These are phyloP conservation scores for Sarcomyxa edulis DNA, from an alignment of 768 basidiomycete genomes.

Conservation along the genomic window DNA sequence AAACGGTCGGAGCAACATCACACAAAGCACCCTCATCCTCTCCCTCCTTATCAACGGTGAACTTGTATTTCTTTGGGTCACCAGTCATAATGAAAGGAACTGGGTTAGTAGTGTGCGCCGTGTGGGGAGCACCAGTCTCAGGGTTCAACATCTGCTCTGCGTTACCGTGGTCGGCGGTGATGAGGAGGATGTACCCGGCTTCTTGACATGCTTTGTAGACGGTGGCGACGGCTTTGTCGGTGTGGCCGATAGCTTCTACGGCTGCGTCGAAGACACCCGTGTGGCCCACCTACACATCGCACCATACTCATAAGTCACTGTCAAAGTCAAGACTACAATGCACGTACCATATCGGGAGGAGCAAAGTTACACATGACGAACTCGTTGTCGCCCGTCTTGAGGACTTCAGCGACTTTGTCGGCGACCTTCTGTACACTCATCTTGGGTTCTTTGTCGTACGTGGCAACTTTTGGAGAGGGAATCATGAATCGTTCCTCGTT, in stretches of 20 bases:
- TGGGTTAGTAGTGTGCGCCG: slow-evolving; percentile 85
- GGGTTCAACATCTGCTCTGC: slow-evolving; percentile 91
- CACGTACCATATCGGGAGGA: slow-evolving; percentile 86
- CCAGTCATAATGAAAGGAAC: slow-evolving; percentile 90
- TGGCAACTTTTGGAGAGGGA: slow-evolving; percentile 89
- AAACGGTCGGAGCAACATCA: slow-evolving; percentile 87
- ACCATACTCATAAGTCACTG: neutral
- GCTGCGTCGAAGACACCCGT: slow-evolving; percentile 91
- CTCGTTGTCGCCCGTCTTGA: slow-evolving; percentile 64
- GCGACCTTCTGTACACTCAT: slow-evolving; percentile 90
- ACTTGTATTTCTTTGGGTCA: slow-evolving; percentile 47
- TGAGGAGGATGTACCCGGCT: slow-evolving; percentile 79
- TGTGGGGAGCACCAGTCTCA: slow-evolving; percentile 82
- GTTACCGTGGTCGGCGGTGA: slow-evolving; percentile 95
- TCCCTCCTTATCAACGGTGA: slow-evolving; percentile 43
- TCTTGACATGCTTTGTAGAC: slow-evolving; percentile 82
- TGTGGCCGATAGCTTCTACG: slow-evolving; percentile 80
- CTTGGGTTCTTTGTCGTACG: slow-evolving; percentile 86
- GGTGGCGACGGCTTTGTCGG: slow-evolving; percentile 85
- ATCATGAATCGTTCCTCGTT: slow-evolving; percentile 84
- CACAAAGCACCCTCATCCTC: slow-evolving; percentile 66
- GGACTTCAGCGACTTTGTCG: slow-evolving; percentile 86
- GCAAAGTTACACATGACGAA: slow-evolving; percentile 99
- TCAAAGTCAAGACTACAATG: neutral
- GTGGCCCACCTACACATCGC: slow-evolving; percentile 70